Conservation (phyloP, 1,139 yeast species). For the Sugiyamaella japonica region DNA sequence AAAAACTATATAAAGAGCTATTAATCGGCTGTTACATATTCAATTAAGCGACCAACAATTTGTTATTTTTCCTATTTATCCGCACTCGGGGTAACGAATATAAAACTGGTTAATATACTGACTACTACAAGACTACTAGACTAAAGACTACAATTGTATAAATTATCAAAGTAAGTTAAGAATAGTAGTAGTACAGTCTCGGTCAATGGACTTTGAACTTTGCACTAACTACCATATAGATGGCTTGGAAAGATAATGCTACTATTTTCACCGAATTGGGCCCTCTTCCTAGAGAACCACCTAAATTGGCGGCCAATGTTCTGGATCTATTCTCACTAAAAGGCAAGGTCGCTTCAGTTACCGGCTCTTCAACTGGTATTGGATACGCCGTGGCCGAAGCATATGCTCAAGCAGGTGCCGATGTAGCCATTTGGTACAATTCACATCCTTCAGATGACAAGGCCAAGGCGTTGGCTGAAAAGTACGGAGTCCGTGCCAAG, state of each 20-base stretch:
- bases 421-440: slow-evolving; percentile 82
- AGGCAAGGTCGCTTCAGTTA: slow-evolving; percentile 85
- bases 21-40: slow-evolving; percentile 6
- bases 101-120: not conserved
- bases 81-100: not conserved
- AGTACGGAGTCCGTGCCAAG: slow-evolving; percentile 63
- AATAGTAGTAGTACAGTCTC: too few relatives aligned
- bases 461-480: slow-evolving; percentile 57
- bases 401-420: slow-evolving; percentile 88
- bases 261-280: slow-evolving; percentile 40
- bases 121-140: not conserved
- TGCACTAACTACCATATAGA: not conserved
- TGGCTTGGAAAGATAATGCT: slow-evolving; percentile 19
- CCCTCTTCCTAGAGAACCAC: slow-evolving; percentile 40
- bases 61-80: slow-evolving; percentile 9
- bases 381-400: slow-evolving; percentile 85
- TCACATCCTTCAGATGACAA: slow-evolving; percentile 60
- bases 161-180: not conserved
- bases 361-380: slow-evolving; percentile 86
- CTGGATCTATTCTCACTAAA: slow-evolving; percentile 50
- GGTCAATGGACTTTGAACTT: too few relatives aligned
- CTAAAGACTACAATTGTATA: too few relatives aligned
- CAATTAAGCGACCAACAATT: not conserved
- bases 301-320: slow-evolving; percentile 38
- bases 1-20: slow-evolving; percentile 8